phyloP scores from a whole-genome alignment of 2,329 filamentous ascomycete species.

The Fusarium begoniae region DNA sequence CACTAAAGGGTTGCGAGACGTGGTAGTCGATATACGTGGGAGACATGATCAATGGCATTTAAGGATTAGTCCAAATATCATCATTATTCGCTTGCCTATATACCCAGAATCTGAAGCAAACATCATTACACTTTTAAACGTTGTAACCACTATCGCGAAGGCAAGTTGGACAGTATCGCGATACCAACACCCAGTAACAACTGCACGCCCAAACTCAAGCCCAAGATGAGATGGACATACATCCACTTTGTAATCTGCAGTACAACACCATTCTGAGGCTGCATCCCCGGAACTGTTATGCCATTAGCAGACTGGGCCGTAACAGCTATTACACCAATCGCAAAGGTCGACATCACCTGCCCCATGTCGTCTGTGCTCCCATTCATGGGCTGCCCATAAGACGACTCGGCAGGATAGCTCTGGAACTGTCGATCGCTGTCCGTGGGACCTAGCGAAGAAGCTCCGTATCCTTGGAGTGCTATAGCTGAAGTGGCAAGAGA shows the following conservation, averaged over 20 bases:
- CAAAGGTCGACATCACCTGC: conserved; percentile 47
- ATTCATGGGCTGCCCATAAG: conserved; percentile 47
- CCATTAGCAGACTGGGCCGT: conserved; percentile 44
- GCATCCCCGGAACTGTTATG: conserved; percentile 40
- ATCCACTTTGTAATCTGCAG: conserved; percentile 48
- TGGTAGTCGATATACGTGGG: neutral
- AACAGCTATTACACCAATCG: conserved; percentile 48
- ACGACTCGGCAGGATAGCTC: conserved; percentile 53
- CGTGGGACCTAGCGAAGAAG: conserved; percentile 23
- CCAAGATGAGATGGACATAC: conserved; percentile 43
- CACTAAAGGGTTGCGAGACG: neutral
- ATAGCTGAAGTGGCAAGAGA: conserved; percentile 29
- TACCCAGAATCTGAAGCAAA: neutral
- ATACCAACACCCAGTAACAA: conserved; percentile 37
- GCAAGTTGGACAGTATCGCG: conserved; percentile 23
- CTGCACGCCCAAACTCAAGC: conserved; percentile 46
- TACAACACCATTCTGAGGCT: conserved; percentile 45
- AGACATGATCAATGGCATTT: neutral
- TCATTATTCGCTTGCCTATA: neutral
- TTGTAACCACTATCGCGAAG: neutral
- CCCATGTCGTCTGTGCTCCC: conserved; percentile 50
- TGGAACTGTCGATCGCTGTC: conserved; percentile 41
- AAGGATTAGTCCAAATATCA: neutral
- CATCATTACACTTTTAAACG: neutral
- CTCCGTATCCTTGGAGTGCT: conserved; percentile 38